Base-by-base conservation (phyloP, 768 basidiomycete species). In the Serendipita vermifera region DNA sequence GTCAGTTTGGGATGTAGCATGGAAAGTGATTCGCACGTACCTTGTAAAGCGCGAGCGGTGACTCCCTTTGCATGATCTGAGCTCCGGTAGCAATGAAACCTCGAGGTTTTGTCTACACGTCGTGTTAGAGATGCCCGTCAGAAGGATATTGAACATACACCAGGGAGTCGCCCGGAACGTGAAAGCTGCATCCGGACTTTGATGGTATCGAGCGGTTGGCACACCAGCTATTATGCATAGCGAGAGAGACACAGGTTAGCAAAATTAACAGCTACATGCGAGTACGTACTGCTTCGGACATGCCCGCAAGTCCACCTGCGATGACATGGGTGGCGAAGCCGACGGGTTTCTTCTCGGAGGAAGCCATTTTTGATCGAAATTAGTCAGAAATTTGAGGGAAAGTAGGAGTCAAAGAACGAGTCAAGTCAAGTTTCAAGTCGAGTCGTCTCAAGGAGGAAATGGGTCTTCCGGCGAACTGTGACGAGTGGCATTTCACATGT, bases 101-200 rank as follows among this genome's bases (percentile, higher is more conserved):
- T 55, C 94, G 78, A 1, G 92, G 73, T 69, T 91, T 97, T 17
- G 86, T 87, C 96, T 98, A 63, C 9, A 38, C 4, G 27, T 17
- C 4, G 33, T 13, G 51, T 56, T 38, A 36, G 35, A 33, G 9
- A 26, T 62, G 3, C 29, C 27, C 31, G 41, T 31, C 41, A 27
- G 31, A 7, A 24, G 24, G 29, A 35, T 15, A 26, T 22, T 33
- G 20, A 26, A 83, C 87, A 67, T 69, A 98, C 96, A 43, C 96
- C 96, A 54, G 87, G 80, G 38, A 75, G 68, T 56, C 75, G 73
- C 32, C 91, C 81, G 7, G 91, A 84, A 69, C 74, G 81, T 58
- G 87, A 88, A 57, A 99, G 82, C 72, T 99, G 96, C 96, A 99
- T 99, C n/a, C 96, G 89, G 62, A 97, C 94, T 73, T 98, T 98